Evolutionary conservation across 352 stramenopile genomes (phyloP).

Genomic region (Sclerospora graminicola): DNA sequence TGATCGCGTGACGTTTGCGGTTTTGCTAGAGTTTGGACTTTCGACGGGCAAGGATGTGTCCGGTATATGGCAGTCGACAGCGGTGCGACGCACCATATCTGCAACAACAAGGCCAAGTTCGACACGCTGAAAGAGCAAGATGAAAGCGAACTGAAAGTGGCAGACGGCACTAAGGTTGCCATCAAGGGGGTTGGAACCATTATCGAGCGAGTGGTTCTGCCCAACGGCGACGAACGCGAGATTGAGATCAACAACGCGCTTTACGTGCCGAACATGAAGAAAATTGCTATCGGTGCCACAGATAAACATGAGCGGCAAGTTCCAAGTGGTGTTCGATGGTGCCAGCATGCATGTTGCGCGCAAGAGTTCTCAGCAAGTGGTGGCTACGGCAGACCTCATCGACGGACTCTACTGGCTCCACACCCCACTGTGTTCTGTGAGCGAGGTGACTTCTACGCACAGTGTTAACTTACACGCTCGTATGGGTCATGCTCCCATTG

Average conservation of each 20-base stretch:
- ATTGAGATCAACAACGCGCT: conserved; percentile 9
- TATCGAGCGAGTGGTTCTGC: background rate
- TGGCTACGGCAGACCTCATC: conserved; percentile 3
- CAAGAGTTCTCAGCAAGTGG: conserved; percentile 9
- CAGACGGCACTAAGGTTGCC: background rate
- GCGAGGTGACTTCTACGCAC: background rate
- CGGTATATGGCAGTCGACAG: no score
- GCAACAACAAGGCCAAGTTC: background rate
- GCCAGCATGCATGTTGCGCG: conserved; percentile 4
- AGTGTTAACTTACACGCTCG: background rate
- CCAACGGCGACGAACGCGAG: conserved; percentile 4
- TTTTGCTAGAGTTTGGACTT: no score
- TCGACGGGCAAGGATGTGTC: no score
- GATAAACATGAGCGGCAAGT: background rate
- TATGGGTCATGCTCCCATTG: background rate
- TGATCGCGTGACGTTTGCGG: no score
- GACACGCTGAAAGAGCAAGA: background rate
- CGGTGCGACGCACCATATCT: background rate
- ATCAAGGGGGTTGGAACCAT: conserved; percentile 1
- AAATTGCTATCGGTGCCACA: conserved; percentile 10
- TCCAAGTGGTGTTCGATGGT: conserved; percentile 13
- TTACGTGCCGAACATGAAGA: conserved; percentile 7
- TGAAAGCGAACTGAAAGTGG: background rate
- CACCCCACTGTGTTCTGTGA: background rate
- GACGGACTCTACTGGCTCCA: conserved; percentile 13